These are phyloP conservation scores for Batkoa obscura DNA, from an alignment of 371 early-diverging fungal species.

Conservation along the genomic window DNA sequence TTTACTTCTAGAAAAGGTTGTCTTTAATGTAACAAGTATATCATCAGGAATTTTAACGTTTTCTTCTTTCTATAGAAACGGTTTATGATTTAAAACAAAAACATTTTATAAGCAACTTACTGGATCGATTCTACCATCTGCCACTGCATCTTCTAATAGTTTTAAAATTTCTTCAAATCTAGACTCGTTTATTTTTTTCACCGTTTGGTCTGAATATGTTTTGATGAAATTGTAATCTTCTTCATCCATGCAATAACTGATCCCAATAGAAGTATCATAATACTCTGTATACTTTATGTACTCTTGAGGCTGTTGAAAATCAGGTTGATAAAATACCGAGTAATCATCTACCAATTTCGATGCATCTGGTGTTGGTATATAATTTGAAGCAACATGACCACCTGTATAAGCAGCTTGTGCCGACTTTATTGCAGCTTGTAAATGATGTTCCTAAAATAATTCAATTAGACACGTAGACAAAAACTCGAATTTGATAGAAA, in stretches of 20 bases:
- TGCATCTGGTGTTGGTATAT: conserved; percentile 90
- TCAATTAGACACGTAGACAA: not conserved
- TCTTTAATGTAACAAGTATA: not conserved
- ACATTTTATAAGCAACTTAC: conserved; percentile 9
- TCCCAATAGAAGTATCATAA: conserved; percentile 70
- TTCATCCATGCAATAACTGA: conserved; percentile 74
- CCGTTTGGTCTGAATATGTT: conserved; percentile 19
- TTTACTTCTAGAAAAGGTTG: conserved; percentile 1
- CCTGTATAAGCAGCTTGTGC: conserved; percentile 45
- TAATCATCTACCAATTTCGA: conserved; percentile 41
- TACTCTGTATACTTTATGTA: conserved; percentile 69
- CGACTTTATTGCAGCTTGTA: conserved; percentile 82
- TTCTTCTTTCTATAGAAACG: not conserved
- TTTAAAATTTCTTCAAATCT: conserved; percentile 62
- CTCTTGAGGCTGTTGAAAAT: conserved; percentile 50
- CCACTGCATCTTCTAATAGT: conserved; percentile 38
- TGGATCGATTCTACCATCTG: conserved; percentile 15
- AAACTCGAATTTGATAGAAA: not conserved
- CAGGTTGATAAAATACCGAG: conserved; percentile 36
- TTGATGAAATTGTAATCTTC: conserved; percentile 54
- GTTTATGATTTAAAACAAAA: not conserved
- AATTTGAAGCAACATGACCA: conserved; percentile 24
- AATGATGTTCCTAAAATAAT: conserved; percentile 62
- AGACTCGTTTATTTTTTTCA: conserved; percentile 29
- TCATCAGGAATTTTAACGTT: not conserved